These are phyloP conservation scores for Dothistroma pini DNA, from an alignment of 2,329 filamentous ascomycete species.

Conservation along the genomic window DNA sequence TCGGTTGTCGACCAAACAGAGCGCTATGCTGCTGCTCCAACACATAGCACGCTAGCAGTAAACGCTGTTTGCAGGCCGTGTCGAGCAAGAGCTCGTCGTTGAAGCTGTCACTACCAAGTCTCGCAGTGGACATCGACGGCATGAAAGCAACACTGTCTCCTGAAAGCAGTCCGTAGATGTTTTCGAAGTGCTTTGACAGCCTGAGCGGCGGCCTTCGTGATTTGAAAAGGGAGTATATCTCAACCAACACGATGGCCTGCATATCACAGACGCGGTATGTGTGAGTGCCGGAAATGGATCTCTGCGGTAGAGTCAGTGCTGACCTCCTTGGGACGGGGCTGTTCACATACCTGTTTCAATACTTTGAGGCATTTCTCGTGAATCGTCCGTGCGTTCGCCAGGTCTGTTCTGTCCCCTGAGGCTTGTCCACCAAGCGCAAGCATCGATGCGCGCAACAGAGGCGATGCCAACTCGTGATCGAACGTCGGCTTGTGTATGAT, in stretches of 20 bases:
- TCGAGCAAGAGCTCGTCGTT: background rate
- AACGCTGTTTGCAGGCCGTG: conserved; percentile 26
- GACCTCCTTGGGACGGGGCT: background rate
- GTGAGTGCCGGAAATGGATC: conserved; percentile 22
- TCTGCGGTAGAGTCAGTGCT: conserved; percentile 12
- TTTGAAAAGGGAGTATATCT: conserved; percentile 42
- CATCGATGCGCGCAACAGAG: conserved; percentile 45
- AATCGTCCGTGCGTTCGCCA: conserved; percentile 37
- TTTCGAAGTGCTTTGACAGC: conserved; percentile 38
- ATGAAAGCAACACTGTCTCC: conserved; percentile 9
- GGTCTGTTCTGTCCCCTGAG: conserved; percentile 30
- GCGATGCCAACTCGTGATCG: conserved; percentile 35
- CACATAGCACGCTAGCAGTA: conserved; percentile 42
- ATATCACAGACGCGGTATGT: conserved; percentile 37
- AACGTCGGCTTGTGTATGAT: conserved; percentile 43
- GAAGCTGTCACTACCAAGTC: background rate
- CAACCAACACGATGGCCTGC: conserved; percentile 44
- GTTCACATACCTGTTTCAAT: conserved; percentile 28
- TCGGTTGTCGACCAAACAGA: conserved; percentile 25
- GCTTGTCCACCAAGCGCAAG: conserved; percentile 44
- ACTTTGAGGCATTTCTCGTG: conserved; percentile 43
- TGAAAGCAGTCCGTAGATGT: conserved; percentile 30
- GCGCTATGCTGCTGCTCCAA: conserved; percentile 40
- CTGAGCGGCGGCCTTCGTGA: conserved; percentile 38
- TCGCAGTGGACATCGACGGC: background rate